phyloP scores from a whole-genome alignment of 2,329 filamentous ascomycete species.

The Fusarium verrucosum region DNA sequence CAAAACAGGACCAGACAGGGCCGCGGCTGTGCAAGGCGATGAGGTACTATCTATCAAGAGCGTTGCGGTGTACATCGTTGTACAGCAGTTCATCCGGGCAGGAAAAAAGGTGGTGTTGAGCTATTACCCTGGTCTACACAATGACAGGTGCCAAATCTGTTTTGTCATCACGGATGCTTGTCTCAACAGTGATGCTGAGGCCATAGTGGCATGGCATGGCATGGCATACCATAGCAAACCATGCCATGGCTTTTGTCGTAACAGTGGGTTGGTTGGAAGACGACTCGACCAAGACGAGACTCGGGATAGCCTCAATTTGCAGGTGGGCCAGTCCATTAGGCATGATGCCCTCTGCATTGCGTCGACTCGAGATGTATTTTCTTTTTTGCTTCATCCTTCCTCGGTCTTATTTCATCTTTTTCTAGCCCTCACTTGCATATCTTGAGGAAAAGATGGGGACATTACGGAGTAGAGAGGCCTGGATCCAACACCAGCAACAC shows the following conservation, averaged over 20 bases:
- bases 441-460: slow-evolving; percentile 24
- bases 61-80: slow-evolving; percentile 35
- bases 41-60: slow-evolving; percentile 23
- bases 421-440: slow-evolving; percentile 1
- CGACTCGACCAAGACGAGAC: slow-evolving; percentile 15
- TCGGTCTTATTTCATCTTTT: not conserved
- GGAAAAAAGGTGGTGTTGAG: slow-evolving; percentile 16
- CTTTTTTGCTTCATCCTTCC: slow-evolving; percentile 14
- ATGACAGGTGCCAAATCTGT: slow-evolving; percentile 41
- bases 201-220: slow-evolving; percentile 24
- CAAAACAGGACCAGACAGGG: slow-evolving; percentile 24
- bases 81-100: slow-evolving; percentile 32
- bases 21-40: slow-evolving; percentile 37
- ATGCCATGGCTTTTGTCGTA: slow-evolving; percentile 17
- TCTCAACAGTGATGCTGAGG: slow-evolving; percentile 32
- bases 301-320: slow-evolving; percentile 28
- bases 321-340: slow-evolving; percentile 29
- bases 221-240: slow-evolving; percentile 5
- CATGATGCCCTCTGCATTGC: slow-evolving; percentile 26
- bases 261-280: slow-evolving; percentile 6
- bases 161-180: slow-evolving; percentile 11
- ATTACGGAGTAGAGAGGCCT: slow-evolving; percentile 27
- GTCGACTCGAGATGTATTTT: slow-evolving; percentile 24
- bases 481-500: slow-evolving; percentile 2
- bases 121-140: slow-evolving; percentile 10